Base-by-base conservation (phyloP, 2,329 filamentous ascomycete genomes). In the Scedosporium aurantiacum region DNA sequence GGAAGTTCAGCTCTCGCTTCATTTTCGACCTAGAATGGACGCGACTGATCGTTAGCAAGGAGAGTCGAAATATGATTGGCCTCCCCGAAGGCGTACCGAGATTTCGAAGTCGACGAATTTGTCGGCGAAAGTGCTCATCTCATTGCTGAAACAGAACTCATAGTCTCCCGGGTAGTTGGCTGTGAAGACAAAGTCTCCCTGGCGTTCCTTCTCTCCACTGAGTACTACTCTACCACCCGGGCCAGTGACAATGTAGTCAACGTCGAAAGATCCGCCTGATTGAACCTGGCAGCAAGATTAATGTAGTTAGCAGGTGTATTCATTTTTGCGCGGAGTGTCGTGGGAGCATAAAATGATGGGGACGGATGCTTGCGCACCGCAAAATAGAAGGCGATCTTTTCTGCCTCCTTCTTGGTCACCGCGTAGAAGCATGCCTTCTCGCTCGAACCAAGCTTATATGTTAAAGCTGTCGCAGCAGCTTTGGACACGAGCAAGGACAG, bases 101-200 rank as follows among this genome's bases (percentile, higher is more conserved):
- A 99, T 96, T 78, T 99, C 94, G 71, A 99, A 97, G 74, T 99
- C 94, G 65, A 99, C 92, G 73, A 91, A 86, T 79, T 99, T 99
- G 77, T 99, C 94, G 60, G 92, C 88, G 72, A 96, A 97, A 0
- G 93, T 97, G 71, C 90, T 96, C 89, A 99, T 96, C 72, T 94
- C 89, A 71, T 99, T 99, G 77, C 92, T 89, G 80, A 99, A 99
- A 82, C 94, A 99, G 79, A 99, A 97, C 60, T 86, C 85, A 78
- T 97, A 97, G 70, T 97, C 93, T 66, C 94, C 94, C 5, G 82
- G 71, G 60, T 91, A 85, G 69, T 91, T 90, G 55, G 92, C 94
- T 0, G 92, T 96, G 75, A 99, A 99, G 65, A 99, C 94, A 71
- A 96, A 97, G 76, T 99, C 94, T 60, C 93, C 94, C 77, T 97